Evolutionary conservation across 1,284 basidiomycete genomes (phyloP).

Genomic region (Afroboletus lepidellus): DNA sequence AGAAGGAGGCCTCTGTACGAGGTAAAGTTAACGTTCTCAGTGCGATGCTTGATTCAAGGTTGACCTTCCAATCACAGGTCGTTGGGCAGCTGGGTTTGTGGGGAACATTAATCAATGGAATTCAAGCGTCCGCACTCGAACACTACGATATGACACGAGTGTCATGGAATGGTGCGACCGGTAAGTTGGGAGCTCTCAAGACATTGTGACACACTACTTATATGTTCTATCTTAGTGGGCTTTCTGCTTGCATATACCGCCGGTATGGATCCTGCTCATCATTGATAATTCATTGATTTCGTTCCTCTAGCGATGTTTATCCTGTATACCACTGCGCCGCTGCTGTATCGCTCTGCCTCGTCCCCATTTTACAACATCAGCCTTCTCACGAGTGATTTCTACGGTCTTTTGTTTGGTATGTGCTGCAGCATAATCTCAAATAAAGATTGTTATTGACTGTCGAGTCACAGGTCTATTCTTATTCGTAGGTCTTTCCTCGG

Average conservation of each 20-base stretch:
- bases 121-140: conserved; percentile 75
- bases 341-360: conserved; percentile 80
- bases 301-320: conserved; percentile 68
- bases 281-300: conserved; percentile 8
- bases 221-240: conserved; percentile 48
- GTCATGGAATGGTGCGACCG: conserved; percentile 69
- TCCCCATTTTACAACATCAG: conserved; percentile 83
- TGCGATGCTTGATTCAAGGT: not conserved
- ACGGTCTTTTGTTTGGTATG: conserved; percentile 76
- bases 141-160: conserved; percentile 61
- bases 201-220: not conserved
- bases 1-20: conserved; percentile 79
- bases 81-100: conserved; percentile 84
- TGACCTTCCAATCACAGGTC: conserved; percentile 41
- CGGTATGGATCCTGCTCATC: conserved; percentile 33
- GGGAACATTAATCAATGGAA: conserved; percentile 75
- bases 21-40: conserved; percentile 29
- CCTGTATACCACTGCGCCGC: conserved; percentile 80
- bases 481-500: conserved; percentile 45
- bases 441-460: conserved; percentile 10
- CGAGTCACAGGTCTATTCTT: conserved; percentile 55
- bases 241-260: conserved; percentile 72
- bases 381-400: conserved; percentile 82
- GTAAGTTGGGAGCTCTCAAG: conserved; percentile 37
- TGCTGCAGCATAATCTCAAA: conserved; percentile 7